Evolutionary conservation across 139 green algal species (phyloP), one percentile per base, ranked within the genome.

Genomic region (Chlamydomonas sp.): DNA sequence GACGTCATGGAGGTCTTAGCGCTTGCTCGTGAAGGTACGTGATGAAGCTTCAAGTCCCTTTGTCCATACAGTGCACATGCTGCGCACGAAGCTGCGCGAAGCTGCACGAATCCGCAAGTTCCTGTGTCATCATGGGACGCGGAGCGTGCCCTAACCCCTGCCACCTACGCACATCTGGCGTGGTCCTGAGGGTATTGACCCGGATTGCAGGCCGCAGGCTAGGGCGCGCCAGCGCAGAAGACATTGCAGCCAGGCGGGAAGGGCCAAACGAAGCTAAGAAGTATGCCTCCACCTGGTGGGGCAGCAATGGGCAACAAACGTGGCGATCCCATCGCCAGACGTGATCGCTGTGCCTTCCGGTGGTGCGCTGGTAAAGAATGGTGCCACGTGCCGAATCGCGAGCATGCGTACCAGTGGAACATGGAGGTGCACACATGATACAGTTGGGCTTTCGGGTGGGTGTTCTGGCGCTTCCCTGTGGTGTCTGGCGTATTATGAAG

Each of bases 191-290:
- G 2, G 83, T 87, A 62, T 87, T 87, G 72, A 87, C 83, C 0
- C 83, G 72, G 31, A 87, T 31, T 2, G 62, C 67, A 10, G 83
- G 72, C 14, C 62, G 74, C 2, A 80, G 83, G 73, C 62, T 67
- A 63, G 83, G 83, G 5, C 83, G 83, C 18, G 83, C 83, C 4
- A 87, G 73, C 2, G 83, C 83, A 3, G 72, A 62, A 2, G 83
- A 87, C 12, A 87, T 81, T 62, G 72, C 72, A 0, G 83, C 83
- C 1, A 87, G 83, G 61, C 83, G 72, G 1, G 12, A 0, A n/a
- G 61, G 3, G 31, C 83, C 83, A 15, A 87, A 80, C 73, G 73
- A 87, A 15, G 83, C 62, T 8, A 62, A 74, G 49, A 87, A 75
- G 71, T 87, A 87, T 4, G 83, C 31, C 15, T 80, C 83, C 1